Base-by-base conservation (phyloP, 2,329 filamentous ascomycete genomes). In the Colletotrichum navitas region DNA sequence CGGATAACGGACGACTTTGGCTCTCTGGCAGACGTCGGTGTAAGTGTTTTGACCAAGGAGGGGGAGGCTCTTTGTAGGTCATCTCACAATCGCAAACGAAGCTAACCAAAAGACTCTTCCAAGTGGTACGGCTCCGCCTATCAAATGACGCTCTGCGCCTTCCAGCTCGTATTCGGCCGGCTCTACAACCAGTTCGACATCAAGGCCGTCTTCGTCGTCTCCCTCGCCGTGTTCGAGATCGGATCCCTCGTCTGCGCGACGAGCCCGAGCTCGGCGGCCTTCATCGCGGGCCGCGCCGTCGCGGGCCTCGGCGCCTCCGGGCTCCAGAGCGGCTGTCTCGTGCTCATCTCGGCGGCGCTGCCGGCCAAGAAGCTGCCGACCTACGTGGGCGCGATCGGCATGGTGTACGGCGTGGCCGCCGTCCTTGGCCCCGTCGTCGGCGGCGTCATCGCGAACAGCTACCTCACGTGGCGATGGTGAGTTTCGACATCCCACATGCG, bases 21-120 rank as follows among this genome's bases (percentile, higher is more conserved):
- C 11, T 78, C 82, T 39, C 77, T 85, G 0, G 76, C 79, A n/a
- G 83, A 86, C 65, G 80, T 86, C 12, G 82, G 82, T 49, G 67
- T 70, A 55, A n/a, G 79, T 76, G 75, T 76, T 4, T 16, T 11
- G 16, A 7, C 6, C 5, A 1, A 32, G 3, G 12, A 12, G 36
- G 11, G 39, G 39, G 14, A 41, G 7, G 36, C n/a, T n/a, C n/a
- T n/a, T n/a, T n/a, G n/a, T n/a, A n/a, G n/a, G 29, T 4, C 29
- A 29, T 29, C 29, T 29, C 29, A 29, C 29, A 29, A 29, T 29
- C 29, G 29, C 29, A 29, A 29, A 4, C 29, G 29, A 29, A 11
- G n/a, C n/a, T 26, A 14, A 26, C 24, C n/a, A 26, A 16, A 16
- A 1, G 24, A 14, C 1, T 29, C 11, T 29, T 29, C 2, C 14